Evolutionary conservation across 2,329 filamentous ascomycete genomes (phyloP).

Genomic region (Diatrype stigma): DNA sequence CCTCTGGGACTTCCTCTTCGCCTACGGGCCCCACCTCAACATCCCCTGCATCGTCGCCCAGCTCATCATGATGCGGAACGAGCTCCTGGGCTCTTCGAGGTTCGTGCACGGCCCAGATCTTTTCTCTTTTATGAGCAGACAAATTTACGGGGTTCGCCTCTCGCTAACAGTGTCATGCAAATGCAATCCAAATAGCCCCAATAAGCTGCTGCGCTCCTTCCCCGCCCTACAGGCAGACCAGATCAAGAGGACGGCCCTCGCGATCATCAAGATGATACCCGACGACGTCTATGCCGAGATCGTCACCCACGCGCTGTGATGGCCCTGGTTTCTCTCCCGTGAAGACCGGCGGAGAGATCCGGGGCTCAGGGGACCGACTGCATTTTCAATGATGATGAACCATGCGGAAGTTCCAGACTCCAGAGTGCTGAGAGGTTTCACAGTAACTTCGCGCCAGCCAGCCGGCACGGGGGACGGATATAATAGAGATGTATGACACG

Average conservation of each 20-base stretch:
- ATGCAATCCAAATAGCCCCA: conserved; percentile 67
- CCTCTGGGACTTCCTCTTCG: conserved; percentile 96
- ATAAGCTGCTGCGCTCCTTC: conserved; percentile 84
- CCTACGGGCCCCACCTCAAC: conserved; percentile 91
- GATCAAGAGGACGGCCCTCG: conserved; percentile 80
- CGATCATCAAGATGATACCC: conserved; percentile 85
- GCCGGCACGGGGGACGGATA: too few species aligned
- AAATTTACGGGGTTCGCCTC: too few species aligned
- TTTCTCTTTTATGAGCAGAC: too few species aligned
- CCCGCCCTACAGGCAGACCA: conserved; percentile 78
- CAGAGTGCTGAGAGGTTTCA: too few species aligned
- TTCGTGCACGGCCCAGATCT: conserved; percentile 35
- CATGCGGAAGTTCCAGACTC: too few species aligned
- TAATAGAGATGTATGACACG: too few species aligned
- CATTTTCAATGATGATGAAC: background rate
- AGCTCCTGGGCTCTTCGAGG: conserved; percentile 80
- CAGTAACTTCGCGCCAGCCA: too few species aligned
- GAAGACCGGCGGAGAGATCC: background rate
- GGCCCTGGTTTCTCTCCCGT: too few species aligned
- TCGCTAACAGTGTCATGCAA: too few species aligned
- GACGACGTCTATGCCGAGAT: conserved; percentile 88
- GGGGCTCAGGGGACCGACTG: too few species aligned
- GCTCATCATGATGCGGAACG: conserved; percentile 79
- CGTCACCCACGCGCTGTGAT: conserved; percentile 75
- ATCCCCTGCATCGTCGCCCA: conserved; percentile 96